phyloP scores from a whole-genome alignment of 2,329 filamentous ascomycete genomes.

The Fusarium devonianum region DNA sequence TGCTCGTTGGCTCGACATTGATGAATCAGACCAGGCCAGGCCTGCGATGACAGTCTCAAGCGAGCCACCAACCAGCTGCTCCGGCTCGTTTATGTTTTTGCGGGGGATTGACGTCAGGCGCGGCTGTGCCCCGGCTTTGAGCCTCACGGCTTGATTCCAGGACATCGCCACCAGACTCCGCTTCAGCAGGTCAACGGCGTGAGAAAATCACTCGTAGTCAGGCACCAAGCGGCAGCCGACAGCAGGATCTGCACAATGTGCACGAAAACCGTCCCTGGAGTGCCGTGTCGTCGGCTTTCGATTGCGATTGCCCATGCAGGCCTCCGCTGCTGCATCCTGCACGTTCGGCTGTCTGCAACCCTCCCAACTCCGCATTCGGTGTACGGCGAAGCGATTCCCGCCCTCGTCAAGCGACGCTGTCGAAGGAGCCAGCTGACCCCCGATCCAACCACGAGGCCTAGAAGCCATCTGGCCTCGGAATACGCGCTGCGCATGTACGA shows the following conservation, averaged over 20 bases:
- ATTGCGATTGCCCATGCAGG: constrained; percentile 27
- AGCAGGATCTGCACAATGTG: constrained; percentile 15
- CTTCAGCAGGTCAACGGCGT: constrained; percentile 1
- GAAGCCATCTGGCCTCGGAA: constrained; percentile 1
- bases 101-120: constrained; percentile 34
- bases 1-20: constrained; percentile 18
- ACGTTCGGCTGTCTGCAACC: constrained; percentile 17
- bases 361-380: constrained; percentile 21
- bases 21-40: constrained; percentile 9
- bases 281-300: constrained; percentile 27
- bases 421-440: constrained; percentile 16
- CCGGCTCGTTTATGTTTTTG: constrained; percentile 8
- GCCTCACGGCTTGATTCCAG: constrained; percentile 35
- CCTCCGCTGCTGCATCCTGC: constrained; percentile 32
- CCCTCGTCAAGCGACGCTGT: constrained; percentile 23
- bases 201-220: constrained; percentile 7
- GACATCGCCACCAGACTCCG: constrained; percentile 24
- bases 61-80: constrained; percentile 6
- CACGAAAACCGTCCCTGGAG: constrained; percentile 21
- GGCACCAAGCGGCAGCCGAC: constrained; percentile 23
- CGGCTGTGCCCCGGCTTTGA: constrained; percentile 15
- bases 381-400: constrained; percentile 15
- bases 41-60: too few species aligned
- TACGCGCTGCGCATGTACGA: neutral
- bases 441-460: constrained; percentile 10